A percentile compares a stretch with the other conserved stretches of the same genome.
Evolutionary conservation across 768 basidiomycete genomes (phyloP).

Genomic region (Russula olivacea): DNA sequence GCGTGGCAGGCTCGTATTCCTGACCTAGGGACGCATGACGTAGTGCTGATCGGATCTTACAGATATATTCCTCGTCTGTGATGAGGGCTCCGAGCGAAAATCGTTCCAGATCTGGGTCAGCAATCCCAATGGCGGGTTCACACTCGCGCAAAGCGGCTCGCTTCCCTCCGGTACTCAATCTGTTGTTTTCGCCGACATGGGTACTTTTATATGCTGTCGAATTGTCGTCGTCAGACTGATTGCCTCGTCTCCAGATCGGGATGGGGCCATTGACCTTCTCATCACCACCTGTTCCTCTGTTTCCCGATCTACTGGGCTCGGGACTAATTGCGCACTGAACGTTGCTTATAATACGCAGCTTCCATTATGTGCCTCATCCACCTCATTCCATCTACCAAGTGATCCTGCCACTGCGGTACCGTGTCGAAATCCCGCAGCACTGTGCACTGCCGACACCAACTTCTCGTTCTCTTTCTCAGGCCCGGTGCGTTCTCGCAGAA

Average conservation of each 20-base stretch:
- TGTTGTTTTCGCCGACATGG: conserved; percentile 87
- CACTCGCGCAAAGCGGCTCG: conserved; percentile 54
- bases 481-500: conserved; percentile 4
- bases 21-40: neutral
- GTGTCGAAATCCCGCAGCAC: conserved; percentile 72
- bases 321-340: conserved; percentile 74
- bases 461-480: conserved; percentile 59
- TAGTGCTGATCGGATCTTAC: conserved; percentile 1
- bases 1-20: conserved; percentile 66
- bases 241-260: conserved; percentile 55
- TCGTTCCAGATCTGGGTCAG: conserved; percentile 93
- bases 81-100: conserved; percentile 44
- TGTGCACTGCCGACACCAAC: conserved; percentile 74
- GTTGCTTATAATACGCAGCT: conserved; percentile 93
- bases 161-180: conserved; percentile 74
- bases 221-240: neutral
- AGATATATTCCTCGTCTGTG: conserved; percentile 90
- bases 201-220: conserved; percentile 37
- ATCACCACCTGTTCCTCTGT: conserved; percentile 77
- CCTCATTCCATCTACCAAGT: conserved; percentile 45
- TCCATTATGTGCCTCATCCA: conserved; percentile 62
- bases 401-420: conserved; percentile 26
- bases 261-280: conserved; percentile 94
- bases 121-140: conserved; percentile 69
- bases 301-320: conserved; percentile 63